Evolutionary conservation across 2,329 filamentous ascomycete genomes (phyloP).

Genomic region (Calonectria pseudoturangicola): DNA sequence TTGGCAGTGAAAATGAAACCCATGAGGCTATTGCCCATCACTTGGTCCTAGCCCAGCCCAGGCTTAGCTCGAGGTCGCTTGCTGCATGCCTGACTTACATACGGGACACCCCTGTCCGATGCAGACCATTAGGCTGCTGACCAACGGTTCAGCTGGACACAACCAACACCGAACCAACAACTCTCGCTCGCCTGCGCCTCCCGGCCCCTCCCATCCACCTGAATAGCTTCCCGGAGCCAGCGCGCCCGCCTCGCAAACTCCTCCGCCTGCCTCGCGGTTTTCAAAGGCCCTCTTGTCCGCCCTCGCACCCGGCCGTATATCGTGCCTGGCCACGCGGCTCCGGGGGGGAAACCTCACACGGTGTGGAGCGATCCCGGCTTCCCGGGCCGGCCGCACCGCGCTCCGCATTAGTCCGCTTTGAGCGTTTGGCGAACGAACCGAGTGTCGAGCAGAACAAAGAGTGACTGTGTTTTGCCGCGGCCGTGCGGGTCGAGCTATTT

Average conservation of each 20-base stretch:
- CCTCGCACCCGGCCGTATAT: too few relatives aligned
- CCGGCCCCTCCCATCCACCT: slow-evolving; percentile 27
- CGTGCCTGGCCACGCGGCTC: slow-evolving; percentile 11
- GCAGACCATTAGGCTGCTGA: slow-evolving; percentile 17
- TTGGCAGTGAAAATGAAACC: too few relatives aligned
- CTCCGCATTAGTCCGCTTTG: slow-evolving; percentile 38
- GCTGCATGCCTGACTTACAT: slow-evolving; percentile 23
- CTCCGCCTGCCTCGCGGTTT: slow-evolving; percentile 33
- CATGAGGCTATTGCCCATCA: slow-evolving; percentile 10
- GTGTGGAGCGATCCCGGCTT: slow-evolving; percentile 38
- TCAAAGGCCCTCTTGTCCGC: not conserved
- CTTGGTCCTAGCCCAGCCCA: slow-evolving; percentile 1
- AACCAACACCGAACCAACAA: slow-evolving; percentile 29
- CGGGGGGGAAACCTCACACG: slow-evolving; percentile 14
- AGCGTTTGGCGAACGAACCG: slow-evolving; percentile 21
- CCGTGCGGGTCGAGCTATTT: slow-evolving; percentile 28
- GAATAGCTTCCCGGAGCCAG: slow-evolving; percentile 31
- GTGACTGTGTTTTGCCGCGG: slow-evolving; percentile 9
- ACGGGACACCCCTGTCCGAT: slow-evolving; percentile 27
- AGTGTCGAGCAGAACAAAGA: not conserved
- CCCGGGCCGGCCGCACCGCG: slow-evolving; percentile 33
- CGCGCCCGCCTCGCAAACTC: slow-evolving; percentile 37
- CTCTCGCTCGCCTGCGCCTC: slow-evolving; percentile 25
- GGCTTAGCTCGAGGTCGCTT: slow-evolving; percentile 3
- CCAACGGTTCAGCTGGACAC: slow-evolving; percentile 28